phyloP scores from a whole-genome alignment of 1,284 basidiomycete species.

The Melampsora americana region DNA sequence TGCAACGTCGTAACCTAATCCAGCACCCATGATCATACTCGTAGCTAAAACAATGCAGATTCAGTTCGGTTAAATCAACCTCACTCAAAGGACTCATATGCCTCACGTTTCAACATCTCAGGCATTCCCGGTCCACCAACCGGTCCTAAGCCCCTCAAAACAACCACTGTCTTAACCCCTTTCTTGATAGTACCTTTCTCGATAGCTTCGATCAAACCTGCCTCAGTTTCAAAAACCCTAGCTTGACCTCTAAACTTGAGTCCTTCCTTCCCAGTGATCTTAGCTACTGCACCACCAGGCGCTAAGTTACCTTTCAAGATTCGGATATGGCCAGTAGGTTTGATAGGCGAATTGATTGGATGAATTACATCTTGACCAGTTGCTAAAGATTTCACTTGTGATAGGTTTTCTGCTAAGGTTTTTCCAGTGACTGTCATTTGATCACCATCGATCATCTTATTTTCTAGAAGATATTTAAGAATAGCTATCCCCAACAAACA shows the following conservation, averaged over 20 bases:
- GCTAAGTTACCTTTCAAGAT: slow-evolving; percentile 86
- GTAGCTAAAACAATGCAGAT: slow-evolving; percentile 10
- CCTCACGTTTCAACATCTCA: slow-evolving; percentile 53
- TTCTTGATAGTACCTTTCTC: slow-evolving; percentile 77
- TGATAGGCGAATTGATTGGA: slow-evolving; percentile 80
- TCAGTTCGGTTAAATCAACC: slow-evolving; percentile 43
- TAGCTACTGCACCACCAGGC: slow-evolving; percentile 71
- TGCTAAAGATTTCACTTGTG: slow-evolving; percentile 64
- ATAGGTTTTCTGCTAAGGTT: slow-evolving; percentile 81
- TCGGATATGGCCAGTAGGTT: slow-evolving; percentile 77
- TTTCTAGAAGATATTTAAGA: slow-evolving; percentile 73
- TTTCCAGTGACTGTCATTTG: slow-evolving; percentile 82
- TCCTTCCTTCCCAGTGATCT: slow-evolving; percentile 95
- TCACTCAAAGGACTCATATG: neutral
- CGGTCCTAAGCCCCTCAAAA: slow-evolving; percentile 51
- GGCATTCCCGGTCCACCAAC: slow-evolving; percentile 53
- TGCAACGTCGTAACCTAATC: slow-evolving; percentile 81
- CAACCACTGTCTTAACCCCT: slow-evolving; percentile 72
- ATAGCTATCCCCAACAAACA: slow-evolving; percentile 61
- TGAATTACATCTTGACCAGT: slow-evolving; percentile 75
- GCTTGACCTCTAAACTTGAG: slow-evolving; percentile 69
- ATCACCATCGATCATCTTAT: slow-evolving; percentile 77
- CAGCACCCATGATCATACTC: slow-evolving; percentile 77
- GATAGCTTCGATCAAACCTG: slow-evolving; percentile 77
- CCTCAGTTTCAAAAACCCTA: slow-evolving; percentile 60